These are phyloP conservation scores for Arabidopsis suecica DNA, from an alignment of 345 rosid genomes.

Conservation along the genomic window DNA sequence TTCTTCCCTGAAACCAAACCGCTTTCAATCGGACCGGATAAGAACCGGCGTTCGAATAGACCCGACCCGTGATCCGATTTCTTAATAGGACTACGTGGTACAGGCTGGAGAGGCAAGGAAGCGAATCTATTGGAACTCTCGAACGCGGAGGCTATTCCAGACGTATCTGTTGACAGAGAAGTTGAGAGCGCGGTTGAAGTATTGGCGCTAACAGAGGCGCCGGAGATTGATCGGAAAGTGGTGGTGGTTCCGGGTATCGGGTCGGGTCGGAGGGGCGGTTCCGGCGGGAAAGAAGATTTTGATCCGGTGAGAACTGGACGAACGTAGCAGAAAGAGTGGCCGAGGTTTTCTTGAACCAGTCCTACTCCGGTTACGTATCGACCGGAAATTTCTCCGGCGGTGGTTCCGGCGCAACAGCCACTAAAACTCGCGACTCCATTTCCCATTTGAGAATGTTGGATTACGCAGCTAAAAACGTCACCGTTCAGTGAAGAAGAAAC, in stretches of 20 bases:
- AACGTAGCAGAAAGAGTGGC: slow-evolving; percentile 88
- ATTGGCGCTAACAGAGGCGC: slow-evolving; percentile 96
- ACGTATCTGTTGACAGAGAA: slow-evolving; percentile 49
- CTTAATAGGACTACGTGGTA: slow-evolving; percentile 57
- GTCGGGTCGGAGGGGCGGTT: slow-evolving; percentile 51
- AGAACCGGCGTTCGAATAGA: slow-evolving; percentile 47
- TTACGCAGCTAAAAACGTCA: slow-evolving; percentile 14
- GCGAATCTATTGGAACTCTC: slow-evolving; percentile 83
- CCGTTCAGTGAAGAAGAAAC: not conserved
- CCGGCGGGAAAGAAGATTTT: slow-evolving; percentile 25
- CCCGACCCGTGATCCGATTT: slow-evolving; percentile 43
- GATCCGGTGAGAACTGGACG: slow-evolving; percentile 54
- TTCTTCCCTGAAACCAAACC: slow-evolving; percentile 48
- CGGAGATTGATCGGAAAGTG: slow-evolving; percentile 82
- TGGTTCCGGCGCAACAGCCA: slow-evolving; percentile 57
- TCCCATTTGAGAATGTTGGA: slow-evolving; percentile 56
- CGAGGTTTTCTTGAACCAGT: slow-evolving; percentile 56
- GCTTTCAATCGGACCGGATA: slow-evolving; percentile 57
- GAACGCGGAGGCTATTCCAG: slow-evolving; percentile 63
- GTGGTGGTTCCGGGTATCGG: slow-evolving; percentile 52
- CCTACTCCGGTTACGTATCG: slow-evolving; percentile 49
- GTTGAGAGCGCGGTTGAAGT: slow-evolving; percentile 70
- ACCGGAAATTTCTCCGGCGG: slow-evolving; percentile 52
- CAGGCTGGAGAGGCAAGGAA: slow-evolving; percentile 80
- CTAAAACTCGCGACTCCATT: slow-evolving; percentile 48